Conservation (phyloP, 176 grass and related monocot genomes). For the Urochloa ruziziensis region DNA sequence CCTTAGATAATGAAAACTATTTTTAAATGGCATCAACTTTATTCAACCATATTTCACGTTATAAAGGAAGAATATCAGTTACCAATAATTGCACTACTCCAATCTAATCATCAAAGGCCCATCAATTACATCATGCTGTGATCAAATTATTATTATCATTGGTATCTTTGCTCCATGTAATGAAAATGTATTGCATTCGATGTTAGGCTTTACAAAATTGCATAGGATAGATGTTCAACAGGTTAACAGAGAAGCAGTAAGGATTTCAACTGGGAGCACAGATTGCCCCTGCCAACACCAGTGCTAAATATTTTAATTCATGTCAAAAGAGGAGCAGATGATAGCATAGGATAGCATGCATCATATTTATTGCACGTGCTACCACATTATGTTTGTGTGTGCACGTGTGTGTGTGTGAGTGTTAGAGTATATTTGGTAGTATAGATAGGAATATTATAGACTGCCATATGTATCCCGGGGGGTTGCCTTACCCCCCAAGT, state of each 20-base stretch:
- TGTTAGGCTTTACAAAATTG: not conserved
- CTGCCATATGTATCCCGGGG: too few relatives aligned
- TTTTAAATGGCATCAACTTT: not conserved
- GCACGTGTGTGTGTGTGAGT: too few relatives aligned
- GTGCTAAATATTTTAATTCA: not conserved
- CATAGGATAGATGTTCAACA: not conserved
- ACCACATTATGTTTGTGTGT: too few relatives aligned
- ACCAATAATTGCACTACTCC: not conserved
- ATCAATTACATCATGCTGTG: slow-evolving; percentile 4
- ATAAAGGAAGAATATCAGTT: slow-evolving; percentile 8
- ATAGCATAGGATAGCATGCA: slow-evolving; percentile 16
- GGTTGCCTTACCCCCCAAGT: too few relatives aligned
- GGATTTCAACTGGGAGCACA: not conserved
- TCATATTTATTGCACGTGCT: not conserved
- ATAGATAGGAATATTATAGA: too few relatives aligned
- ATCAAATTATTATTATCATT: not conserved
- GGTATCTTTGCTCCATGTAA: not conserved
- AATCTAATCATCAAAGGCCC: not conserved
- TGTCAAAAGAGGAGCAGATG: not conserved
- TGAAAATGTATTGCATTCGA: not conserved
- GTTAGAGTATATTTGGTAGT: too few relatives aligned
- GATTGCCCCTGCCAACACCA: not conserved
- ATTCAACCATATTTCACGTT: slow-evolving; percentile 8
- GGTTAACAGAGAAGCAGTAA: not conserved
- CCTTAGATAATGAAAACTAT: not conserved